Evolutionary conservation across 2,329 filamentous ascomycete species (phyloP).

Genomic region (Aspergillus luchuensis): DNA sequence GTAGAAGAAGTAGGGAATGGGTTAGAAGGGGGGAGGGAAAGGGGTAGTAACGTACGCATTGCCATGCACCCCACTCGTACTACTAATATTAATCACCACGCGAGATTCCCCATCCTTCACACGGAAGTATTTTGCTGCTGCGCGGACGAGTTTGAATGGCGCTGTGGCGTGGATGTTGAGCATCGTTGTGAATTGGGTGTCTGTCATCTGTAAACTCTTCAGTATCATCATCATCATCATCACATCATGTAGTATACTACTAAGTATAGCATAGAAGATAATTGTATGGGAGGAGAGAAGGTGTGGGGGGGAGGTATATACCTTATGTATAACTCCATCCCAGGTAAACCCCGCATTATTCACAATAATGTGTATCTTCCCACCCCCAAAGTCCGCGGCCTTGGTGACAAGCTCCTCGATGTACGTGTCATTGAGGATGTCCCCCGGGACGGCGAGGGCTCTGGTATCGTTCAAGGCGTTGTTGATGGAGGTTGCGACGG

Average conservation of each 20-base stretch:
- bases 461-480: too few species aligned
- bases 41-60: conserved; percentile 72
- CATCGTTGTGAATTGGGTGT: conserved; percentile 91
- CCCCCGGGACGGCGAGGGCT: conserved; percentile 44
- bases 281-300: too few species aligned
- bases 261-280: too few species aligned
- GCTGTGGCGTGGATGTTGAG: conserved; percentile 79
- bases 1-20: conserved; percentile 1
- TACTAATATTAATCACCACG: conserved; percentile 80
- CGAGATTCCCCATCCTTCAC: conserved; percentile 79
- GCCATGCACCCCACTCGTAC: conserved; percentile 78
- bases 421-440: conserved; percentile 72
- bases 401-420: conserved; percentile 71
- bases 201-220: conserved; percentile 60
- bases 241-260: too few species aligned
- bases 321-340: conserved; percentile 89
- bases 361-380: conserved; percentile 88
- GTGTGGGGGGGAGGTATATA: conserved; percentile 21
- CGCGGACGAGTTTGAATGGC: conserved; percentile 79
- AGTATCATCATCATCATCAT: too few species aligned
- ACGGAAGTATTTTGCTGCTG: conserved; percentile 82
- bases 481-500: conserved; percentile 71
- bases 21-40: background rate
- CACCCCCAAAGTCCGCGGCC: conserved; percentile 76
- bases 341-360: conserved; percentile 93